phyloP scores from a whole-genome alignment of 2,329 filamentous ascomycete genomes.

The Diaporthe amygdali region DNA sequence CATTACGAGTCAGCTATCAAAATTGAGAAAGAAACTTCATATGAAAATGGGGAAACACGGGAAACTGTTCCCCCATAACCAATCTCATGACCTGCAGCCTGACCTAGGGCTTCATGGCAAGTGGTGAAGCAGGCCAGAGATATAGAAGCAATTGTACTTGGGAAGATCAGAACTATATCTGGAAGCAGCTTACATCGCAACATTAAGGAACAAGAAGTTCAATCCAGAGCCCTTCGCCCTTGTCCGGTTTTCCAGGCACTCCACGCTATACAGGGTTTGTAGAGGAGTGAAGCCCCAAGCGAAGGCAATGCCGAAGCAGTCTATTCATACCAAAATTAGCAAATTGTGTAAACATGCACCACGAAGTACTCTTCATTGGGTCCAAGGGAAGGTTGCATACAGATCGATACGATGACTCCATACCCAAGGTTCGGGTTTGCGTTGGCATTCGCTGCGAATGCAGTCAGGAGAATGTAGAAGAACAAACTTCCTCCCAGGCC shows the following conservation, averaged over 20 bases:
- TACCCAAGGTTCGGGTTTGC: slow-evolving; percentile 32
- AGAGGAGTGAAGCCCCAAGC: slow-evolving; percentile 55
- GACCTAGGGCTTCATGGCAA: not conserved
- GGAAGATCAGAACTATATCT: not conserved
- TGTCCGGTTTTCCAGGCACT: slow-evolving; percentile 45
- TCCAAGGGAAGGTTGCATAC: not conserved
- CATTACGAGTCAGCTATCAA: not conserved
- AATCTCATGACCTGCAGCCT: not conserved
- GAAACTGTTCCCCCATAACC: not conserved
- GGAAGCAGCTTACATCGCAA: slow-evolving; percentile 36
- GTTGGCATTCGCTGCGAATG: slow-evolving; percentile 45
- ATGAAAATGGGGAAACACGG: not conserved
- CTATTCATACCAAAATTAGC: slow-evolving; percentile 46
- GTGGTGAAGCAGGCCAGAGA: not conserved
- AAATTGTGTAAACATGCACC: slow-evolving; percentile 20
- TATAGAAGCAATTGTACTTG: not conserved
- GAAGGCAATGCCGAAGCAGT: slow-evolving; percentile 59
- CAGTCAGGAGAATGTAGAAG: slow-evolving; percentile 47
- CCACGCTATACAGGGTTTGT: slow-evolving; percentile 49
- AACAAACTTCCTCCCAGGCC: slow-evolving; percentile 19
- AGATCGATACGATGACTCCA: slow-evolving; percentile 23
- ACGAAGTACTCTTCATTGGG: not conserved
- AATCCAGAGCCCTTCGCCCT: slow-evolving; percentile 49
- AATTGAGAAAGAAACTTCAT: not conserved
- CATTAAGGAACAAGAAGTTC: slow-evolving; percentile 46